Evolutionary conservation across 129 eudicot genomes (phyloP).

Genomic region (Gnaphalium uliginosum): DNA sequence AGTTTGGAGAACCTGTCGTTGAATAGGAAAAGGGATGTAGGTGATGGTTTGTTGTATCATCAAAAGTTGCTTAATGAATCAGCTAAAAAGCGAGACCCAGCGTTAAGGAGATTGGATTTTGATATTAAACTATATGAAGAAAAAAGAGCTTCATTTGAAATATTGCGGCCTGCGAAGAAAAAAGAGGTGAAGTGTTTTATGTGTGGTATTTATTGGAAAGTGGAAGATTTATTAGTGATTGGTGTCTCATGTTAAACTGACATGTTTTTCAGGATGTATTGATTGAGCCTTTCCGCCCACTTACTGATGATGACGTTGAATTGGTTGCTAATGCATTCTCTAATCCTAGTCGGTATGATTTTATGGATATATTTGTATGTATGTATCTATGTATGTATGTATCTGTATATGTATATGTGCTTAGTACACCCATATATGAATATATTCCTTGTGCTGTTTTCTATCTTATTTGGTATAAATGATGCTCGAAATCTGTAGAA

Average conservation of each 20-base stretch:
- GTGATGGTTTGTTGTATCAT: constrained; percentile 29
- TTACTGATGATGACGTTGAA: constrained; percentile 55
- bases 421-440: not conserved
- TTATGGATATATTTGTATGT: not conserved
- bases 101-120: constrained; percentile 22
- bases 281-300: constrained; percentile 68
- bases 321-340: constrained; percentile 61
- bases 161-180: constrained; percentile 44
- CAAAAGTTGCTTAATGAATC: constrained; percentile 24
- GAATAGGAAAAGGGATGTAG: constrained; percentile 11
- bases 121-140: constrained; percentile 39
- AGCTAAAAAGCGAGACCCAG: constrained; percentile 22
- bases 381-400: not conserved
- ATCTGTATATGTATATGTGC: not conserved
- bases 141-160: constrained; percentile 7
- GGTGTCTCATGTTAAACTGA: constrained; percentile 16
- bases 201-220: not conserved
- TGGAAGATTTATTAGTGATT: constrained; percentile 9
- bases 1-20: constrained; percentile 28
- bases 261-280: constrained; percentile 50
- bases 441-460: not conserved
- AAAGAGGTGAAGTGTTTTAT: constrained; percentile 31
- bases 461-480: constrained; percentile 20
- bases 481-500: constrained; percentile 43
- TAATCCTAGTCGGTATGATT: constrained; percentile 53